Base-by-base conservation (phyloP, 495 filamentous ascomycete genomes). In the Bryoglossum gracile region DNA sequence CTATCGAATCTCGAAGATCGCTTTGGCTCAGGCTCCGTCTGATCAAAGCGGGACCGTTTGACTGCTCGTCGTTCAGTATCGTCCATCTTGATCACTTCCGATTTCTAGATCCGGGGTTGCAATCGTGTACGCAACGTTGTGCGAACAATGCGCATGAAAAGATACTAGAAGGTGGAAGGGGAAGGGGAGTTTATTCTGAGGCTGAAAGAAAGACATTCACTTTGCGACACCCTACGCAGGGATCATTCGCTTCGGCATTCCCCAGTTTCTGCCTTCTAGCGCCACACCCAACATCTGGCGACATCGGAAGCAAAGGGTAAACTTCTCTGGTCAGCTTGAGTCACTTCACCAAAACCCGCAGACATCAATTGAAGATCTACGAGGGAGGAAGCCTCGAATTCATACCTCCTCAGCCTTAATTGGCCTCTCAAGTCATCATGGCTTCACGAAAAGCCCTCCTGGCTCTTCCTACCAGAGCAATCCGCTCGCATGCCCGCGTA, bases 41-140 rank as follows among this genome's bases (percentile, higher is more conserved):
- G 83, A 62, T 95, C 89, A 63, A 95, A 95, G 57, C 89, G 87
- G 39, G 89, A 95, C 40, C 89, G 83, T 73, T 92, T 94, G 9
- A 75, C 68, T 51, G 68, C 69, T 46, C 84, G 83, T 61, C 80
- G 76, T 56, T 87, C 84, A 35, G 87, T 77, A 57, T 94, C 89
- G 49, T 83, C 80, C 88, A 94, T 94, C 13, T 48, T 21, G 43
- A n/a, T n/a, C n/a, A n/a, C n/a, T n/a, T n/a, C n/a, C n/a, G n/a
- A n/a, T n/a, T n/a, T n/a, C n/a, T n/a, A n/a, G n/a, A n/a, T n/a
- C n/a, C 33, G 44, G 8, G 17, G 30, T 11, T 43, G 3, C 13
- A n/a, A 25, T 39, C 10, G 13, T 19, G 36, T n/a, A 3, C 11
- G 16, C 32, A 14, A 34, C n/a, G n/a, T n/a, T n/a, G 36, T 14